These are phyloP conservation scores for Adansonia madagascariensis DNA, from an alignment of 441 rosid species.

Conservation along the genomic window DNA sequence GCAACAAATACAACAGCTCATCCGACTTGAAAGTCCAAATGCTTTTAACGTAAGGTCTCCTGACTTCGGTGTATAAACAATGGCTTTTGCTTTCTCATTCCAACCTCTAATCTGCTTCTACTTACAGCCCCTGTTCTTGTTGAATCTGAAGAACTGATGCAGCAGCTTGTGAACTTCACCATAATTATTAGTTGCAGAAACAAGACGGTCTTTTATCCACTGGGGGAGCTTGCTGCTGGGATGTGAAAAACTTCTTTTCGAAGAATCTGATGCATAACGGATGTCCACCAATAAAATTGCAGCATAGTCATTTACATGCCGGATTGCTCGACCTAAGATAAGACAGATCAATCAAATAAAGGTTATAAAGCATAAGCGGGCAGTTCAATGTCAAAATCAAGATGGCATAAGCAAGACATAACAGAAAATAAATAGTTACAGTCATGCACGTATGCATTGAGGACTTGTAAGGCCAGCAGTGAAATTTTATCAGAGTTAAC, in stretches of 20 bases:
- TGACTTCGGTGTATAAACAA: background rate
- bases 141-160: constrained; percentile 77
- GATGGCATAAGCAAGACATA: background rate
- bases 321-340: constrained; percentile 77
- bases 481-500: background rate
- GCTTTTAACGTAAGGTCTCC: background rate
- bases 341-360: background rate
- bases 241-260: constrained; percentile 51
- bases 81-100: background rate
- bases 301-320: constrained; percentile 83
- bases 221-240: constrained; percentile 79
- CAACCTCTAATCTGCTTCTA: background rate
- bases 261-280: constrained; percentile 68
- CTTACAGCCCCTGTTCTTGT: constrained; percentile 44
- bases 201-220: constrained; percentile 78
- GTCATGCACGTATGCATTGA: background rate
- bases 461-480: background rate
- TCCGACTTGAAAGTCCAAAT: background rate
- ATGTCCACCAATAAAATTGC: constrained; percentile 87
- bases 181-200: constrained; percentile 64
- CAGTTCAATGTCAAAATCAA: constrained; percentile 9
- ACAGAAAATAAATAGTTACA: background rate
- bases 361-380: background rate
- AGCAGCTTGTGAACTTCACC: constrained; percentile 79
- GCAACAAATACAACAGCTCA: background rate